Evolutionary conservation across 129 eudicot species (phyloP).

Genomic region (Flaveria trinervia): DNA sequence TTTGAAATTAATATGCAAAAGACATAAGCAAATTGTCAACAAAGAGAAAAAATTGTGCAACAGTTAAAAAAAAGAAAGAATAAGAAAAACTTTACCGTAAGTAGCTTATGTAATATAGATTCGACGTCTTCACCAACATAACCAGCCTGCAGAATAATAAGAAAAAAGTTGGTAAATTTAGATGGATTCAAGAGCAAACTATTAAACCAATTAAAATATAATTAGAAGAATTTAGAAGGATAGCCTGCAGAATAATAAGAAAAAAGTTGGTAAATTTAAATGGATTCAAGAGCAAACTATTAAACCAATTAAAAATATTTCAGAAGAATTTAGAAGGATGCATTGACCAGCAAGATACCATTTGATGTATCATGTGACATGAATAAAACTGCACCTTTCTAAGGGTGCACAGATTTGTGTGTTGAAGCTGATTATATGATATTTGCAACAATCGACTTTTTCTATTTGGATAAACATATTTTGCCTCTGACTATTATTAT

Average conservation of each 20-base stretch:
- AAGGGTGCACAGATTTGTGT: background rate
- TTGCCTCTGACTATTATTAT: background rate
- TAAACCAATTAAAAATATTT: background rate
- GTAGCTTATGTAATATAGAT: constrained; percentile 86
- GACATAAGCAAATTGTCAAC: background rate
- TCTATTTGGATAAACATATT: background rate
- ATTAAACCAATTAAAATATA: background rate
- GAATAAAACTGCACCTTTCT: background rate
- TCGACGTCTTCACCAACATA: constrained; percentile 98
- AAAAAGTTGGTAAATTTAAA: background rate
- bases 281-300: background rate
- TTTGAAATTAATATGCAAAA: background rate
- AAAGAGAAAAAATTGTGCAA: too few relatives aligned
- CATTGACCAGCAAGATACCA: constrained; percentile 4
- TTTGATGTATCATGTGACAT: background rate
- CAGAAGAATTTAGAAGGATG: background rate
- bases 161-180: constrained; percentile 6
- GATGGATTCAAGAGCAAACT: background rate
- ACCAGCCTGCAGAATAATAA: constrained; percentile 72
- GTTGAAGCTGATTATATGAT: background rate
- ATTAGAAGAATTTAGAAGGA: too few relatives aligned
- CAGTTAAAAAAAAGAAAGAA: background rate
- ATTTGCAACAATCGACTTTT: background rate
- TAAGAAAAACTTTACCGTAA: constrained; percentile 48
- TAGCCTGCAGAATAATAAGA: constrained; percentile 58